Evolutionary conservation across 257 asterid species (phyloP).

Genomic region (Przewalskia tangutica): DNA sequence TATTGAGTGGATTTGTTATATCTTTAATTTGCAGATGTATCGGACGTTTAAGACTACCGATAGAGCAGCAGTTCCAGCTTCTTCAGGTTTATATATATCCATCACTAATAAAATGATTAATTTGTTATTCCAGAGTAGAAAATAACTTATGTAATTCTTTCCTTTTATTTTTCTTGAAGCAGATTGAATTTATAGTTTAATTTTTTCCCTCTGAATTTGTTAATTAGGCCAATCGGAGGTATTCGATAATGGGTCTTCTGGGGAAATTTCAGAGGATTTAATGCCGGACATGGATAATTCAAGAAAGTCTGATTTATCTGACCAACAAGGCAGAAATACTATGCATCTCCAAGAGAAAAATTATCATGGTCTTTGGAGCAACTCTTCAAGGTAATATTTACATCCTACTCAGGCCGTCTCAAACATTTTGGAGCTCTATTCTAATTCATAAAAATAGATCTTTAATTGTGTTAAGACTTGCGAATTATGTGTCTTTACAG

Average conservation of each 20-base stretch:
- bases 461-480: too few relatives aligned
- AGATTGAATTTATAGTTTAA: background rate
- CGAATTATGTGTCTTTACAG: too few relatives aligned
- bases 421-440: too few relatives aligned
- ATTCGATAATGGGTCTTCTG: slow-evolving; percentile 70
- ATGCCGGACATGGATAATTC: slow-evolving; percentile 51
- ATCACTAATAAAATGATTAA: background rate
- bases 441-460: too few relatives aligned
- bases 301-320: slow-evolving; percentile 37
- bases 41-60: slow-evolving; percentile 88
- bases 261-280: slow-evolving; percentile 73
- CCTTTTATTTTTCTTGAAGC: background rate
- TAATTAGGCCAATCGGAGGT: slow-evolving; percentile 51
- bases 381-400: slow-evolving; percentile 54
- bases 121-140: background rate
- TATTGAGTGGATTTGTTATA: background rate
- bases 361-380: slow-evolving; percentile 49
- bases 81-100: slow-evolving; percentile 38
- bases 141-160: background rate
- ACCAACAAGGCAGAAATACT: slow-evolving; percentile 25
- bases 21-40: slow-evolving; percentile 79
- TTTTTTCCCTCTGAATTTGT: background rate
- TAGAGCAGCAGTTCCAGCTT: slow-evolving; percentile 43
- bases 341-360: slow-evolving; percentile 33
- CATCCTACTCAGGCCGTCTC: too few relatives aligned